phyloP scores from a whole-genome alignment of 2,329 filamentous ascomycete species.

The Elsinoe perseae region DNA sequence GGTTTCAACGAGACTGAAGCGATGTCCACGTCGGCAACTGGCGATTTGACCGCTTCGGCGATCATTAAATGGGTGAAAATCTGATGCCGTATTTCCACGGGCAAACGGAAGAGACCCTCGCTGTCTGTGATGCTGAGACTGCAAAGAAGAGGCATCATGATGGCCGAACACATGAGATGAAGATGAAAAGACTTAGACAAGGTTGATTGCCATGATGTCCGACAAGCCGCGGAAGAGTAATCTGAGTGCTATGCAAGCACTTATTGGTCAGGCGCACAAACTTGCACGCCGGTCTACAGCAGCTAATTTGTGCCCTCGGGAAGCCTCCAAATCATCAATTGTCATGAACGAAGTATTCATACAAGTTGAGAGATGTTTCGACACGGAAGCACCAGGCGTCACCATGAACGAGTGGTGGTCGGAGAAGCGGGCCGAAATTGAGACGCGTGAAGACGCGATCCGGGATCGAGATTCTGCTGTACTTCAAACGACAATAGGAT shows the following conservation, averaged over 20 bases:
- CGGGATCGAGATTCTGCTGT: slow-evolving; percentile 1
- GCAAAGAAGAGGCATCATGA: neutral
- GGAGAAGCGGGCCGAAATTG: neutral
- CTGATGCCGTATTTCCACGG: slow-evolving; percentile 37
- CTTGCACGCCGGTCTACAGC: too few relatives aligned
- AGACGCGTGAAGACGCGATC: slow-evolving; percentile 8
- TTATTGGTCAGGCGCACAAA: too few relatives aligned
- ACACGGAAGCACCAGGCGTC: too few relatives aligned
- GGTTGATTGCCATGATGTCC: neutral
- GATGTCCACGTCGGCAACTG: slow-evolving; percentile 26
- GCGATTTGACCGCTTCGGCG: slow-evolving; percentile 23
- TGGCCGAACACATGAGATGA: neutral
- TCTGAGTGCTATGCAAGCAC: too few relatives aligned
- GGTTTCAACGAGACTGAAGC: slow-evolving; percentile 28
- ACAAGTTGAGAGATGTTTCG: too few relatives aligned
- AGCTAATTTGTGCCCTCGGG: too few relatives aligned
- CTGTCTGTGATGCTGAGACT: neutral
- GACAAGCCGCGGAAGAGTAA: neutral
- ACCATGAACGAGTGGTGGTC: too few relatives aligned
- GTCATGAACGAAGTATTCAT: too few relatives aligned
- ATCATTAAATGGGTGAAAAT: slow-evolving; percentile 36
- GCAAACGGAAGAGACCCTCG: slow-evolving; percentile 29
- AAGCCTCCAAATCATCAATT: too few relatives aligned
- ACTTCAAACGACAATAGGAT: neutral
- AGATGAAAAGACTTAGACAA: neutral